These are phyloP conservation scores for Gleditsia sinensis DNA, from an alignment of 306 rosid species.

Conservation along the genomic window DNA sequence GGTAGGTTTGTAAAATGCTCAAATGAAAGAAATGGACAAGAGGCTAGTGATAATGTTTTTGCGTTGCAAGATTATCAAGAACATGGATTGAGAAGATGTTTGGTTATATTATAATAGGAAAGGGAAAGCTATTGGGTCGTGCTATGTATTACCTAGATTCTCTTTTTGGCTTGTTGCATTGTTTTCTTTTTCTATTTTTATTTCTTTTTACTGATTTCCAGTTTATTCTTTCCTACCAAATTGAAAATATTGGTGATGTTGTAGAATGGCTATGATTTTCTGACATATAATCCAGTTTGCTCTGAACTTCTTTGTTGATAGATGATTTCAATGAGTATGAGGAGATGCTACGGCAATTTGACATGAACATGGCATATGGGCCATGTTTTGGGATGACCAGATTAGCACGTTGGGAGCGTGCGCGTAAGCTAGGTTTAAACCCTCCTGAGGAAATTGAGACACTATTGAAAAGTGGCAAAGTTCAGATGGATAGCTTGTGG, in stretches of 20 bases:
- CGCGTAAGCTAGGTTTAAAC: constrained; percentile 63
- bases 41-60: too few species aligned
- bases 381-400: constrained; percentile 83
- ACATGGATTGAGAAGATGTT: background rate
- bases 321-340: constrained; percentile 62
- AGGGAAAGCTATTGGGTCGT: background rate
- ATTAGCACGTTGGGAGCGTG: constrained; percentile 80
- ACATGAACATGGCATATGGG: constrained; percentile 78
- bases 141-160: background rate
- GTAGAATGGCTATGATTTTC: background rate
- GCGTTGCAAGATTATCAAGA: background rate
- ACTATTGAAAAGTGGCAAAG: constrained; percentile 50
- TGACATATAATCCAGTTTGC: background rate
- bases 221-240: background rate
- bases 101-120: background rate
- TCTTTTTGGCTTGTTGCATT: background rate
- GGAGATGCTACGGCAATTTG: constrained; percentile 67
- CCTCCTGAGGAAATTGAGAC: constrained; percentile 62
- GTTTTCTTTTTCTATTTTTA: too few species aligned
- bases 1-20: background rate
- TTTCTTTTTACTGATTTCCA: background rate
- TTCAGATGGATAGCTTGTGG: constrained; percentile 55
- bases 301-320: constrained; percentile 25
- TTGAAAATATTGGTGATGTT: background rate
- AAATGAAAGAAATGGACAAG: background rate